Base-by-base conservation (phyloP, 495 filamentous ascomycete species). In the Aspergillus nanangensis region DNA sequence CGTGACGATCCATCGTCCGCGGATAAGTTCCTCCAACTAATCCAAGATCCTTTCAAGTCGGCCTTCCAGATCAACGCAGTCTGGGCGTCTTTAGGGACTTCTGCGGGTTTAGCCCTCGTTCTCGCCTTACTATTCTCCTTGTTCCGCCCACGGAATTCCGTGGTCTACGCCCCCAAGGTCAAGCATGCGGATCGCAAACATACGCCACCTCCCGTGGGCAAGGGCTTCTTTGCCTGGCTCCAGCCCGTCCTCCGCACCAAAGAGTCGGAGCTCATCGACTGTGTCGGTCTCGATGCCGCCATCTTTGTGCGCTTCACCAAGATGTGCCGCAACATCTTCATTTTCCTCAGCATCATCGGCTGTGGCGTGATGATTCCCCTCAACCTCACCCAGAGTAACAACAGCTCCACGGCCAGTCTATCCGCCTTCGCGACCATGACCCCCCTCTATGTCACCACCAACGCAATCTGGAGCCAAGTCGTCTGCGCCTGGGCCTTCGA, bases 241-340 rank as follows among this genome's bases (percentile, higher is more conserved):
- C 68, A 68, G 33, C 91, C 94, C 0, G 71, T 98, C 39, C 71
- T 88, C 60, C 75, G 69, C 34, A 88, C 85, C 19, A 82, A 82
- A 32, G 93, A 98, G 65, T 56, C 78, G 46, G 75, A 88, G 14
- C 58, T 96, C 45, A 75, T 96, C 21, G 77, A 83, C 5, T 80
- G 85, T 50, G 75, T 94, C 23, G 93, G 93, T 15, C 72, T 98
- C 69, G 93, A 98, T 70, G 93, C 91, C 38, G 81, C 83, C 2
- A 72, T 98, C 36, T 97, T 98, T 61, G 65, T 98, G 50, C 81
- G 94, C 15, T 89, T 96, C 60, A 83, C 83, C 38, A 75, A 80
- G 40, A 96, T 98, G 92, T 92, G 88, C 60, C 84, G 93, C 38
- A 90, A 94, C 55, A 84, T 98, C 24, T 93, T 97, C 55, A 68